phyloP scores from a whole-genome alignment of 2,329 filamentous ascomycete species.

The Cladorrhinum sp. region DNA sequence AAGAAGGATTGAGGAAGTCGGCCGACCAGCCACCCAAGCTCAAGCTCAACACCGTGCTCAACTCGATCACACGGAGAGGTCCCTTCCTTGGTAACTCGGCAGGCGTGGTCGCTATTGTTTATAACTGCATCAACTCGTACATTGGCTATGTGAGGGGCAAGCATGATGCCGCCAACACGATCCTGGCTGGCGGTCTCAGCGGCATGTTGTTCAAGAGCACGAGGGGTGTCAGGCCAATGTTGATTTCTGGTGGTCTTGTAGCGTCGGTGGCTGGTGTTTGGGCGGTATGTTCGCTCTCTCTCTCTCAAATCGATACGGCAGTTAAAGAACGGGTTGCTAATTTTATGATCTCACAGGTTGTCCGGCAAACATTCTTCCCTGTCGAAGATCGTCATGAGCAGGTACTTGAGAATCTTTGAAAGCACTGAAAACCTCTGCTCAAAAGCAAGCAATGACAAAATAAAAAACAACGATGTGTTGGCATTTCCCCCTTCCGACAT shows the following conservation, averaged over 20 bases:
- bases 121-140: constrained; percentile 87
- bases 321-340: constrained; percentile 23
- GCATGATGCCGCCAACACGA: constrained; percentile 87
- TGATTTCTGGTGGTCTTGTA: constrained; percentile 89
- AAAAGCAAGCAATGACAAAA: not conserved
- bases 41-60: constrained; percentile 88
- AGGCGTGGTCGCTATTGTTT: constrained; percentile 91
- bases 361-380: constrained; percentile 43
- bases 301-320: not conserved
- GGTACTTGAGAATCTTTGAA: constrained; percentile 15
- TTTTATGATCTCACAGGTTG: constrained; percentile 18
- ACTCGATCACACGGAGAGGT: constrained; percentile 87
- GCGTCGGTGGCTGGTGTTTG: constrained; percentile 80
- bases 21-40: constrained; percentile 79
- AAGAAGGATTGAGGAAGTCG: constrained; percentile 82
- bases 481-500: constrained; percentile 1
- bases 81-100: constrained; percentile 96
- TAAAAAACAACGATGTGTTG: not conserved
- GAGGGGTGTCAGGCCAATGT: constrained; percentile 82
- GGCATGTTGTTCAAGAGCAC: constrained; percentile 98
- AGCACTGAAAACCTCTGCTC: not conserved
- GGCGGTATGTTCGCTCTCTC: constrained; percentile 63
- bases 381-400: constrained; percentile 31
- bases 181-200: constrained; percentile 79
- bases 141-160: constrained; percentile 77